A percentile compares a stretch with the other conserved stretches of the same genome.
Evolutionary conservation across 169 alveolate genomes (phyloP).

Genomic region (Babesia ovata): DNA sequence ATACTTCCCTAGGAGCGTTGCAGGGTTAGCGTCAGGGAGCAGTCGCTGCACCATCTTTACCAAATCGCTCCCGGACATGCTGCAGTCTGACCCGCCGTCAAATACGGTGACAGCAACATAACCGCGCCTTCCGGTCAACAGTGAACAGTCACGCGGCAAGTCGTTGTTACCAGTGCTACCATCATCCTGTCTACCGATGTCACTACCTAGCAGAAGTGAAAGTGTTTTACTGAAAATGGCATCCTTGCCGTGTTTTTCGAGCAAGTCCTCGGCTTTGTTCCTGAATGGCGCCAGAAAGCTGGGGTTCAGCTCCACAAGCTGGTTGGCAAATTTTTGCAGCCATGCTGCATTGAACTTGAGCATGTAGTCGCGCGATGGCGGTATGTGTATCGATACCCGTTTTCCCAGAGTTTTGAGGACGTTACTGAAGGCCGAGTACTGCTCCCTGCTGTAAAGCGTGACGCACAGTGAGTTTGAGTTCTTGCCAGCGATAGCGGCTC

Average conservation of each 20-base stretch:
- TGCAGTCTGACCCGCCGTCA: slow-evolving; percentile 13
- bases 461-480: slow-evolving; percentile 45
- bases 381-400: slow-evolving; percentile 45
- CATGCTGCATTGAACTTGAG: slow-evolving; percentile 21
- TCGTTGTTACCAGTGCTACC: background rate
- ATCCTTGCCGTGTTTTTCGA: slow-evolving; percentile 10
- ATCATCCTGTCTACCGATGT: background rate
- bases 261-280: slow-evolving; percentile 46
- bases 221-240: slow-evolving; percentile 15
- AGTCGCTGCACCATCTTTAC: slow-evolving; percentile 9
- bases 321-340: slow-evolving; percentile 33
- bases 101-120: slow-evolving; percentile 53
- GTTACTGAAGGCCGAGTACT: slow-evolving; percentile 26
- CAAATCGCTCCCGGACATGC: slow-evolving; percentile 14
- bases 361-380: slow-evolving; percentile 60
- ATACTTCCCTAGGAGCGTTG: slow-evolving; percentile 21
- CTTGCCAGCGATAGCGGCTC: slow-evolving; percentile 52
- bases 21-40: slow-evolving; percentile 12
- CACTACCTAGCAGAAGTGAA: slow-evolving; percentile 13
- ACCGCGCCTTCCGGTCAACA: slow-evolving; percentile 47
- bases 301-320: slow-evolving; percentile 21
- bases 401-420: slow-evolving; percentile 22
- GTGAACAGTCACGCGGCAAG: slow-evolving; percentile 5
- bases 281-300: slow-evolving; percentile 38
- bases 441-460: slow-evolving; percentile 41